Percentiles rank a stretch among this genome's conserved stretches.
phyloP scores from a whole-genome alignment of 306 rosid genomes.

The Herpetospermum pedunculosum region DNA sequence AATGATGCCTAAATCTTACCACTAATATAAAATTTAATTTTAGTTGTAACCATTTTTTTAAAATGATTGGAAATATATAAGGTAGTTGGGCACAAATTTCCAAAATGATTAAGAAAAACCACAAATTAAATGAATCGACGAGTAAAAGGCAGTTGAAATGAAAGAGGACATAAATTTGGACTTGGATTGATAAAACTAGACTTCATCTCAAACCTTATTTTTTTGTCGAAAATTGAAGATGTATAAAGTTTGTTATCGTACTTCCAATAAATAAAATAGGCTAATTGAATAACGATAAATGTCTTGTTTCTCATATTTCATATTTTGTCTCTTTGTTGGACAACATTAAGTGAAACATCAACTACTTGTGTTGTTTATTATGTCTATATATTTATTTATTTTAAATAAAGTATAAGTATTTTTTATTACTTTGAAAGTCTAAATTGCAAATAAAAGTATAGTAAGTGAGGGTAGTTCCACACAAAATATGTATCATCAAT shows the following conservation, averaged over 20 bases:
- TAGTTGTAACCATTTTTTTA: too few relatives aligned
- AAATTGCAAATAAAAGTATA: too few relatives aligned
- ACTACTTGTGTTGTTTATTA: neutral
- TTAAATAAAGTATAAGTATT: too few relatives aligned
- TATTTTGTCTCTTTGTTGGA: neutral
- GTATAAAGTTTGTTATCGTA: neutral
- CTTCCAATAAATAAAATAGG: neutral
- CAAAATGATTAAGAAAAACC: neutral
- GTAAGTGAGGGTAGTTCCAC: too few relatives aligned
- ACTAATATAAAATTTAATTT: too few relatives aligned
- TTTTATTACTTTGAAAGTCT: neutral
- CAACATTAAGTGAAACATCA: neutral
- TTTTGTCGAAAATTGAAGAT: neutral
- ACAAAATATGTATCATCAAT: too few relatives aligned
- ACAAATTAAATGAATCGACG: neutral
- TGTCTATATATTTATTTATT: neutral
- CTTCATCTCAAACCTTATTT: neutral
- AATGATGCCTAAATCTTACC: too few relatives aligned
- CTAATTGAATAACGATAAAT: too few relatives aligned
- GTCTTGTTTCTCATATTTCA: neutral
- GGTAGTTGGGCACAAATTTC: neutral
- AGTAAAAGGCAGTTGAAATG: neutral
- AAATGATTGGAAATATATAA: neutral
- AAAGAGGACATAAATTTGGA: neutral
- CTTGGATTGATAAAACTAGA: neutral